Evolutionary conservation across 2,329 filamentous ascomycete species (phyloP).

Genomic region (Aspergillus fischeri): DNA sequence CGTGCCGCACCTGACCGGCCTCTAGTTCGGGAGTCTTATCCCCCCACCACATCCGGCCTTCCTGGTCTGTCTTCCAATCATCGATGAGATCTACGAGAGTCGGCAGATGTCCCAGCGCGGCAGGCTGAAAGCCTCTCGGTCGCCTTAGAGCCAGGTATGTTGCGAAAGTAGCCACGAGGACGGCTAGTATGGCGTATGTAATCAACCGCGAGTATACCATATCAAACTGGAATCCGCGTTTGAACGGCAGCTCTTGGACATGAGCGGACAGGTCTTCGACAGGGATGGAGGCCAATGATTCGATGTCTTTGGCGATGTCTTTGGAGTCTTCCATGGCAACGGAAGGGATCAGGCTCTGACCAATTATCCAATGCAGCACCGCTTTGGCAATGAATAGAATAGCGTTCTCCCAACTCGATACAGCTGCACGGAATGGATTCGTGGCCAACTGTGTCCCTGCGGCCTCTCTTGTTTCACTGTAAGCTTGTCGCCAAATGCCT

Average conservation of each 20-base stretch:
- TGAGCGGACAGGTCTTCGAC: background rate
- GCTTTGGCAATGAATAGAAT: conserved; percentile 11
- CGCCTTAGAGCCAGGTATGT: background rate
- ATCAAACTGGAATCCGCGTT: conserved; percentile 1
- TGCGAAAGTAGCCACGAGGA: conserved; percentile 1
- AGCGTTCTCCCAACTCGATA: conserved; percentile 7
- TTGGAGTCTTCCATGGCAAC: background rate
- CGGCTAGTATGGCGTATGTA: background rate
- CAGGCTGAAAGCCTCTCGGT: no score
- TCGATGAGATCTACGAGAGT: no score
- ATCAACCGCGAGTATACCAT: conserved; percentile 4
- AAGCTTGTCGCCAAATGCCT: background rate
- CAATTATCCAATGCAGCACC: conserved; percentile 15
- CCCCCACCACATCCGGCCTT: no score
- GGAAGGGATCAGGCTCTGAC: conserved; percentile 5
- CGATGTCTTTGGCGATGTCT: background rate
- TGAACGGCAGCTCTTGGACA: background rate
- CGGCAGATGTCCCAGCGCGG: no score
- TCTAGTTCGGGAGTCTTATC: no score
- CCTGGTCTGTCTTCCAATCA: no score
- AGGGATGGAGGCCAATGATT: no score
- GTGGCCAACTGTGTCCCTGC: background rate
- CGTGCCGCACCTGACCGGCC: no score
- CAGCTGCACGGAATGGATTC: conserved; percentile 3
- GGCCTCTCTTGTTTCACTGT: background rate